Percentiles rank a stretch among this genome's conserved stretches.
Conservation (phyloP, 2,329 filamentous ascomycete genomes). For the Colletotrichum eleusines region DNA sequence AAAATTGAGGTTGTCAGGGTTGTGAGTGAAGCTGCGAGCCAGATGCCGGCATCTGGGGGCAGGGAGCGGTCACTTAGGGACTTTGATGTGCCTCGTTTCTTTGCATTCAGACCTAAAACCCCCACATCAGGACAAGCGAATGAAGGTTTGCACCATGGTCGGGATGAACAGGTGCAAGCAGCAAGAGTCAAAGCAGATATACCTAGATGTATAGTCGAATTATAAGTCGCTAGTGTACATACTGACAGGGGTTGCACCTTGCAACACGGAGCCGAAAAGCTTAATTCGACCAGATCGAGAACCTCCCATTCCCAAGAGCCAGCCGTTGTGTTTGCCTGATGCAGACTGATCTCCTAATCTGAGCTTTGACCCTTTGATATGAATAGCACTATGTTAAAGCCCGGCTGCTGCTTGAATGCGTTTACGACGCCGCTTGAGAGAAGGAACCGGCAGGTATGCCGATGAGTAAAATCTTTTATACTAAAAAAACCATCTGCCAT, state of each 20-base stretch:
- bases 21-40: constrained; percentile 18
- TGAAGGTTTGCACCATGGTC: neutral
- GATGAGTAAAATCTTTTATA: neutral
- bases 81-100: neutral
- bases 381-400: neutral
- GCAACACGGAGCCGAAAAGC: neutral
- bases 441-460: neutral
- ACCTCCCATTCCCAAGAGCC: too few species aligned
- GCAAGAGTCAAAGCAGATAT: neutral
- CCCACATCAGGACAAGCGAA: neutral
- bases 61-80: constrained; percentile 11
- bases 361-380: neutral
- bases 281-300: neutral
- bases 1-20: constrained; percentile 5
- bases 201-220: too few species aligned
- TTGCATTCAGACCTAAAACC: neutral
- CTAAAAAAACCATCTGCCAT: neutral
- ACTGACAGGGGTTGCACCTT: neutral
- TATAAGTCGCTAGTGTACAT: neutral
- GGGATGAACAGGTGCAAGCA: neutral
- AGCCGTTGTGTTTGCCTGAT: neutral
- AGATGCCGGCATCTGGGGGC: neutral
- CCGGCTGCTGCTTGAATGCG: neutral
- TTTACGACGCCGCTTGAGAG: neutral
- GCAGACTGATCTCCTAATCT: neutral